Evolutionary conservation across 192 early-diverging fungal genomes (phyloP), one percentile per base, ranked within the genome.

Genomic region (Coemansia sp.): DNA sequence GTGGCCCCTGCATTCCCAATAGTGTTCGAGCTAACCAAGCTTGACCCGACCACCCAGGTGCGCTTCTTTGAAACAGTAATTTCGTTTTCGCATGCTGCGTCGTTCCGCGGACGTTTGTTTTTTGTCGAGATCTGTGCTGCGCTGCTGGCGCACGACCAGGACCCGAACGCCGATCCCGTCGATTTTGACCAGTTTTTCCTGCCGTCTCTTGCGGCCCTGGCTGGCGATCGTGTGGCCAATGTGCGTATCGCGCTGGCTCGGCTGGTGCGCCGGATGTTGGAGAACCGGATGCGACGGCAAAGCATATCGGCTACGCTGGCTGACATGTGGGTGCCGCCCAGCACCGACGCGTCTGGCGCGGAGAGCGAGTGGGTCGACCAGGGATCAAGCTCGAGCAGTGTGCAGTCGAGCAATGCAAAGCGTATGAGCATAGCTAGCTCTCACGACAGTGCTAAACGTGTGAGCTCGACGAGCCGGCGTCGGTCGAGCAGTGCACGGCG

Each of bases 171-270:
- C 9, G 78, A 81, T 25, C 78, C 78, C 0, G 72, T 81, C 8
- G 78, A 81, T 20, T 91, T 92, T 68, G 87, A 89, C 46, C 83
- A 84, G 53, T 86, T 88, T 59, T 91, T 92, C 46, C 62, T 92
- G 59, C 83, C 86, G 1, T 66, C 84, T 21, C 52, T 92, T 38
- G 84, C 82, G 3, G 73, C 71, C 8, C 65, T 92, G 34, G 83
- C 85, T 0, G 42, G 67, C 8, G 91, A 92, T 66, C 62, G 74
- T 15, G 86, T 92, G 15, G 84, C 84, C 4, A 91, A 92, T 57
- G 88, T 92, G 23, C 84, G 88, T 12, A 92, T 92, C 68, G 86
- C 82, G 12, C 66, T 89, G 22, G 88, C 87, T 0, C 68, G 89
- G n/a, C 68, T 86, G 3, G 82, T 71, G 20, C 63, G 68, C 17